These are phyloP conservation scores for Puccinia hordei DNA, from an alignment of 1,284 basidiomycete genomes.

Conservation along the genomic window DNA sequence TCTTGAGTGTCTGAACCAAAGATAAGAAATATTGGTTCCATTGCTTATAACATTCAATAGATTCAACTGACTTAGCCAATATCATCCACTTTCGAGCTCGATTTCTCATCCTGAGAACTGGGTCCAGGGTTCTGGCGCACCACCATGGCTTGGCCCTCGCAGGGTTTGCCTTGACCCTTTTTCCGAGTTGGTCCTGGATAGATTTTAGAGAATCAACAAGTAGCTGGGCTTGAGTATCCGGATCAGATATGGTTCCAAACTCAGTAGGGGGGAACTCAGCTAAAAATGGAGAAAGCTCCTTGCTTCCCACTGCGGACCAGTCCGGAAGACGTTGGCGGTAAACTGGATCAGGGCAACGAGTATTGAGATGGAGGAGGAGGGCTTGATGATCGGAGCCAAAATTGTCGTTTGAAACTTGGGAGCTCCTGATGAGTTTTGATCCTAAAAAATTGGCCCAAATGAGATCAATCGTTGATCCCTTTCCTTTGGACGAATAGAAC, in stretches of 20 bases:
- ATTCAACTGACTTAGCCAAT: not conserved
- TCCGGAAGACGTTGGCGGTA: not conserved
- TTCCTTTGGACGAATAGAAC: not conserved
- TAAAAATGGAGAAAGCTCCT: not conserved
- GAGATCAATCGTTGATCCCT: not conserved
- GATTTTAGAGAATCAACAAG: not conserved
- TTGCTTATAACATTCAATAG: not conserved
- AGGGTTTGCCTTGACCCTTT: not conserved
- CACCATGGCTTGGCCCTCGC: conserved; percentile 15
- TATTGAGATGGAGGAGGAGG: not conserved
- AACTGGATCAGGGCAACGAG: too few species aligned
- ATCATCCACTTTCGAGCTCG: conserved; percentile 22
- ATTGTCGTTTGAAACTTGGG: not conserved
- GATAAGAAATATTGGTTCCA: not conserved
- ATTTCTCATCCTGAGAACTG: not conserved
- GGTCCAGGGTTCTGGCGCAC: conserved; percentile 1
- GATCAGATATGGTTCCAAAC: not conserved
- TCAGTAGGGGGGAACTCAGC: too few species aligned
- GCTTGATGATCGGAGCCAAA: not conserved
- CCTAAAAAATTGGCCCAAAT: not conserved
- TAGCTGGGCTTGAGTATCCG: not conserved
- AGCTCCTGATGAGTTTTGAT: not conserved
- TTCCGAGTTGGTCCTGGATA: not conserved
- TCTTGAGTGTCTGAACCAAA: not conserved
- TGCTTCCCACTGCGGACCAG: not conserved